Conservation (phyloP, 169 alveolate species). For the Cryptosporidium sp. region DNA sequence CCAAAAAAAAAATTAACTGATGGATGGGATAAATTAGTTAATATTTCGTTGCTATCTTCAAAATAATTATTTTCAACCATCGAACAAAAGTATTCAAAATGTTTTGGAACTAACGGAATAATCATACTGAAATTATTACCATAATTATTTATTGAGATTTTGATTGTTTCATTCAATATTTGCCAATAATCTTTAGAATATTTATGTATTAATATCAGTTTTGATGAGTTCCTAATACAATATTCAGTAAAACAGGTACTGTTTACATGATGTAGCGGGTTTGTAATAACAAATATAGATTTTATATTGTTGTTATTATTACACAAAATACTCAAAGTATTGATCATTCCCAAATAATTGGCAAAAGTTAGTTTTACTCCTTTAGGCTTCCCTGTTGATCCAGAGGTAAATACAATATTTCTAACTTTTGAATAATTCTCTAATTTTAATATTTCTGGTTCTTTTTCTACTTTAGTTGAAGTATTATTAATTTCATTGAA, state of each 20-base stretch:
- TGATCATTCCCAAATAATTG: conserved; percentile 22
- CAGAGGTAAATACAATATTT: conserved; percentile 77
- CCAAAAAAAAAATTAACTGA: conserved; percentile 58
- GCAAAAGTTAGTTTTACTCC: conserved; percentile 73
- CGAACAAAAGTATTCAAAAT: conserved; percentile 48
- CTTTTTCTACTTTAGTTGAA: background rate
- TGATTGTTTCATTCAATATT: conserved; percentile 11
- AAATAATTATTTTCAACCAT: conserved; percentile 17
- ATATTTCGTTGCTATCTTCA: conserved; percentile 7
- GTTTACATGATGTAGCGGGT: conserved; percentile 80
- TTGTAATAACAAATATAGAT: conserved; percentile 72
- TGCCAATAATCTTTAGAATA: conserved; percentile 49
- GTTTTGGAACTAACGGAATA: conserved; percentile 67
- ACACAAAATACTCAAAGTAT: conserved; percentile 10
- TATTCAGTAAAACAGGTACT: conserved; percentile 76
- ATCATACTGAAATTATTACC: conserved; percentile 1
- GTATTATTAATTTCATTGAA: background rate
- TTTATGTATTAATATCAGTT: conserved; percentile 24
- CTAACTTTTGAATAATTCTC: conserved; percentile 7
- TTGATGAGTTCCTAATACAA: conserved; percentile 56
- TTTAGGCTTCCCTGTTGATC: conserved; percentile 79
- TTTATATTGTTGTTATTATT: background rate
- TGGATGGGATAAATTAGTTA: conserved; percentile 37
- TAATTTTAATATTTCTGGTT: background rate
- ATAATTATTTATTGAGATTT: background rate